These are phyloP conservation scores for Rutstroemia sp. DNA, from an alignment of 2,329 filamentous ascomycete species.

Conservation along the genomic window DNA sequence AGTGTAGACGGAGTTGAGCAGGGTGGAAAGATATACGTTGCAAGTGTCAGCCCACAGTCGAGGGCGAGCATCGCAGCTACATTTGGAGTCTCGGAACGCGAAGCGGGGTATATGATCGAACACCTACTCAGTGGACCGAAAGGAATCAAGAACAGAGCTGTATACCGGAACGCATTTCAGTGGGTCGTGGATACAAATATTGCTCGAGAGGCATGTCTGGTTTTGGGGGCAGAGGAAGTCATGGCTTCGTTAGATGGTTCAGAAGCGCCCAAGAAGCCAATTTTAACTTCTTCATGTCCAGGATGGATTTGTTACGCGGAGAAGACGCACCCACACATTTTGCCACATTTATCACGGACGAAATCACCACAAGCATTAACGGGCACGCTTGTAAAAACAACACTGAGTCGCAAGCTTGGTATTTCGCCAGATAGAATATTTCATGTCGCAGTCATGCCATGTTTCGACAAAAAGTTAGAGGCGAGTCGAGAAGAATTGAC, in stretches of 20 bases:
- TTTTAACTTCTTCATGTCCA: slow-evolving; percentile 84
- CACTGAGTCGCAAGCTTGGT: slow-evolving; percentile 63
- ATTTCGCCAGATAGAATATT: slow-evolving; percentile 77
- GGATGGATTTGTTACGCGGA: slow-evolving; percentile 99
- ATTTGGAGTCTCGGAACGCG: slow-evolving; percentile 62
- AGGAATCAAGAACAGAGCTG: slow-evolving; percentile 64
- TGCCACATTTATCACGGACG: slow-evolving; percentile 82
- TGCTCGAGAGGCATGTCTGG: slow-evolving; percentile 74
- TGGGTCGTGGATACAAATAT: slow-evolving; percentile 90
- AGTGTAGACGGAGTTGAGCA: slow-evolving; percentile 46
- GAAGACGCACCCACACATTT: slow-evolving; percentile 90
- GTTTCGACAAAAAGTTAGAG: slow-evolving; percentile 98
- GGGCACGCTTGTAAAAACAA: slow-evolving; percentile 84
- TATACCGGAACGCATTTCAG: slow-evolving; percentile 68
- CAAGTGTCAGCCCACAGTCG: slow-evolving; percentile 86
- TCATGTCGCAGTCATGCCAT: slow-evolving; percentile 96
- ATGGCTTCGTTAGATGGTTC: slow-evolving; percentile 32
- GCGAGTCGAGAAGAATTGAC: slow-evolving; percentile 90
- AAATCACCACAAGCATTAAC: slow-evolving; percentile 93
- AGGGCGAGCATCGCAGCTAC: slow-evolving; percentile 83
- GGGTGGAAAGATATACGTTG: slow-evolving; percentile 73
- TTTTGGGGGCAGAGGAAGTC: slow-evolving; percentile 69
- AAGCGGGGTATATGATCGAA: slow-evolving; percentile 76
- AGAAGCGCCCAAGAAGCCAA: slow-evolving; percentile 41
- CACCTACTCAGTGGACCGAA: slow-evolving; percentile 65